Conservation (phyloP, 768 basidiomycete species). For the Dacryopinax spathularia region DNA sequence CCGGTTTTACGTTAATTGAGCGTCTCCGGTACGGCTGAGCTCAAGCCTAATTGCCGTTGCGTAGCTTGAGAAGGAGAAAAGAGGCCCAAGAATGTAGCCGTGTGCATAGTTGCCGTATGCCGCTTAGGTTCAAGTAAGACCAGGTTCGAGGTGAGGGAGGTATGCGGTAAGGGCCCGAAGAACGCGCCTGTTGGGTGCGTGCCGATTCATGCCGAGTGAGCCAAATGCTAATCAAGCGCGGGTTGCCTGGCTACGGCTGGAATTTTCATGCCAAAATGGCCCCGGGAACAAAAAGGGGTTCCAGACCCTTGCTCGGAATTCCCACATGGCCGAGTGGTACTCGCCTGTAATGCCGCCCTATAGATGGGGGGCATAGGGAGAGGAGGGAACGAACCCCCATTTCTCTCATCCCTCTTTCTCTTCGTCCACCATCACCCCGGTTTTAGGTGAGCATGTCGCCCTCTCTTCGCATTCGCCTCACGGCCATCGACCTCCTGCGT, state of each 20-base stretch:
- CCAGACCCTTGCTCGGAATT: background rate
- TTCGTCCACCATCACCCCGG: background rate
- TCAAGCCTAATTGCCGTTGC: no score
- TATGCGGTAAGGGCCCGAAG: background rate
- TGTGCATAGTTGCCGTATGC: no score
- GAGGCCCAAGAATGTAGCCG: no score
- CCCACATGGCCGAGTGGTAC: no score
- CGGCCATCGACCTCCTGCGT: no score
- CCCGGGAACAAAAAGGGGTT: background rate
- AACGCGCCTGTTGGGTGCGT: background rate
- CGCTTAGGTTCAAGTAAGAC: background rate
- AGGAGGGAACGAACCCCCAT: no score
- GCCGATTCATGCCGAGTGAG: background rate
- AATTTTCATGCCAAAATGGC: background rate
- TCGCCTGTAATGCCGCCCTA: no score
- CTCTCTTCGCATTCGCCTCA: background rate
- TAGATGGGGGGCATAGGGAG: no score
- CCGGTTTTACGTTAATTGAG: no score
- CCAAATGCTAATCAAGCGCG: background rate
- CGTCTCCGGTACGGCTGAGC: no score
- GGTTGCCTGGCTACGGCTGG: slow-evolving; percentile 3
- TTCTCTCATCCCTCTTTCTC: background rate
- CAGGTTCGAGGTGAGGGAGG: background rate
- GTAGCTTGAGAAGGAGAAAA: no score
- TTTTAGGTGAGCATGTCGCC: background rate